Conservation (phyloP, 169 alveolate species). For the Cryptosporidium muris region DNA sequence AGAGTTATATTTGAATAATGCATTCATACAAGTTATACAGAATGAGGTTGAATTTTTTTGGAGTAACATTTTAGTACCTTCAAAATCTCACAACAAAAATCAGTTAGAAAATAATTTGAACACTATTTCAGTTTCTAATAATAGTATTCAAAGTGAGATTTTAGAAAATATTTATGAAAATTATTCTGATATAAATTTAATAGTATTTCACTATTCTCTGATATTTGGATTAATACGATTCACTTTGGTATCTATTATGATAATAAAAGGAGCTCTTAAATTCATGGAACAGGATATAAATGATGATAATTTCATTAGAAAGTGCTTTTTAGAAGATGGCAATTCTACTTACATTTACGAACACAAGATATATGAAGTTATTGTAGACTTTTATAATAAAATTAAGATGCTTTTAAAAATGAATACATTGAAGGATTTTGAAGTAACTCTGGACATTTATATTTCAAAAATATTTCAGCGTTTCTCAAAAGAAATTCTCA, state of each 20-base stretch:
- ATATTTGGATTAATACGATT: conserved; percentile 37
- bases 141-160: too few relatives aligned
- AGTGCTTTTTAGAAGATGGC: background rate
- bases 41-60: conserved; percentile 34
- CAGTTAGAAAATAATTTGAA: too few relatives aligned
- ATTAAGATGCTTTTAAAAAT: too few relatives aligned
- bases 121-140: too few relatives aligned
- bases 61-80: conserved; percentile 7
- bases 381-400: too few relatives aligned
- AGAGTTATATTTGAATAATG: conserved; percentile 9
- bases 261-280: conserved; percentile 16
- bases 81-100: background rate
- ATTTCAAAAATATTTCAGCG: too few relatives aligned
- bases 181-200: background rate
- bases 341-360: background rate
- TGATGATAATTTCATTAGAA: background rate
- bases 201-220: conserved; percentile 22
- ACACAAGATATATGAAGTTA: background rate
- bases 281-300: background rate
- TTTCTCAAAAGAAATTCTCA: too few relatives aligned
- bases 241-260: conserved; percentile 10
- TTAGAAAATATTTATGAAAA: background rate
- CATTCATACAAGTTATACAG: conserved; percentile 1
- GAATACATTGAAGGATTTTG: too few relatives aligned
- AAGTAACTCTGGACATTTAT: too few relatives aligned